Evolutionary conservation across 371 early-diverging fungal species (phyloP), one percentile per base, ranked within the genome.

Genomic region (Enteropsectra breve): DNA sequence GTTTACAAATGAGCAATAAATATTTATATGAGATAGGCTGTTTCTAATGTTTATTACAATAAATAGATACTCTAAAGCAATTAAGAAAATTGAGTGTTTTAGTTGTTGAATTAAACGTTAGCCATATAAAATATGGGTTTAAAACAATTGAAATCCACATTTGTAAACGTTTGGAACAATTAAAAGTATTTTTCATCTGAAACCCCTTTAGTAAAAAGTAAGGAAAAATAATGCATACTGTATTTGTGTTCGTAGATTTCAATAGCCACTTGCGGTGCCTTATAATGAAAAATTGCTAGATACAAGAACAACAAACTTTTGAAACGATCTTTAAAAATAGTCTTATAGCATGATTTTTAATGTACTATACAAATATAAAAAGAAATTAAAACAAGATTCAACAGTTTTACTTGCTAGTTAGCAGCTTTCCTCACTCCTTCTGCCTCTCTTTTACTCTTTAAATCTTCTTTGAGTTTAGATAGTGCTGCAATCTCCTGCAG

Each of bases 81-180:
- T 63, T 57, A 33, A 28, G 57, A 64, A 64, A 68, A 21, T 57
- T n/a, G n/a, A 18, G 1, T 28, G 43, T 61, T 29, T 59, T 11
- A 2, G 24, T 2, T 4, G 3, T 15, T 28, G 24, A 28, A 50
- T 40, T 21, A 67, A 28, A 69, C 85, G 29, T 34, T 24, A 48
- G 21, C 26, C 33, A 15, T 32, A 4, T 6, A 3, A 13, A 5
- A 43, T 47, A 24, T 8, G 70, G 18, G 13, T 29, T 11, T 28
- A 38, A 38, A 11, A 38, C 8, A 11, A 8, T 38, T n/a, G 11
- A 38, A 11, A 38, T 38, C n/a, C n/a, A 8, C 40, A 11, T 38
- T 38, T 38, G 8, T n/a, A 38, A n/a, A 8, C 40, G 8, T n/a
- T 38, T n/a, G 40, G 8, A 38, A 38, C n/a, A 38, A 11, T 38